phyloP scores from a whole-genome alignment of 2,329 filamentous ascomycete genomes.

The Phyllosticta citrichinensis region DNA sequence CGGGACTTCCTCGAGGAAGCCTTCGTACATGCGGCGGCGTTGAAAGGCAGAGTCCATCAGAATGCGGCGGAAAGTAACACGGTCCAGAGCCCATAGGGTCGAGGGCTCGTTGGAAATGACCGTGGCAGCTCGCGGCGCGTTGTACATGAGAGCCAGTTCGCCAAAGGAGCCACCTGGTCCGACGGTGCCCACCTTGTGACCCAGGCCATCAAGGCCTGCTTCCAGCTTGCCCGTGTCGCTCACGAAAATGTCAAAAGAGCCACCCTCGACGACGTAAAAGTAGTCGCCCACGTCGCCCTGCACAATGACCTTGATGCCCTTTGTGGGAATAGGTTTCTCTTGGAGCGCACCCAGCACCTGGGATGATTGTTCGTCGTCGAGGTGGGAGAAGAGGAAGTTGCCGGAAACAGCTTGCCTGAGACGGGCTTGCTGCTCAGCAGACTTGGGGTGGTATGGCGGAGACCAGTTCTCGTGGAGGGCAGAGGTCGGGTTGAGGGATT shows the following conservation, averaged over 20 bases:
- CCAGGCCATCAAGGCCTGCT: slow-evolving; percentile 71
- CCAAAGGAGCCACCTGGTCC: slow-evolving; percentile 89
- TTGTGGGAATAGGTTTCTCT: slow-evolving; percentile 90
- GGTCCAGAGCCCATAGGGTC: slow-evolving; percentile 88
- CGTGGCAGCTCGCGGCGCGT: slow-evolving; percentile 88
- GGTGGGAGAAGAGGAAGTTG: slow-evolving; percentile 89
- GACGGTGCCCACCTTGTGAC: slow-evolving; percentile 70
- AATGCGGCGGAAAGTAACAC: slow-evolving; percentile 92
- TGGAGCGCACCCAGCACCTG: slow-evolving; percentile 85
- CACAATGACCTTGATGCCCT: slow-evolving; percentile 81
- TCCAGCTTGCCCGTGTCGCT: slow-evolving; percentile 68
- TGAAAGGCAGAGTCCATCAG: slow-evolving; percentile 98
- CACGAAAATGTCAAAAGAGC: slow-evolving; percentile 84
- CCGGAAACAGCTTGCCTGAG: slow-evolving; percentile 71
- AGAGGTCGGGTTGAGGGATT: slow-evolving; percentile 83
- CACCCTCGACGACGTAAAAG: slow-evolving; percentile 94
- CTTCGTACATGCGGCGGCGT: slow-evolving; percentile 91
- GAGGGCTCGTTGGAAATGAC: slow-evolving; percentile 76
- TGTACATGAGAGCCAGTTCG: slow-evolving; percentile 97
- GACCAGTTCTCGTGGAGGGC: slow-evolving; percentile 82
- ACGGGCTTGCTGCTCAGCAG: slow-evolving; percentile 66
- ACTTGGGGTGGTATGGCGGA: slow-evolving; percentile 77
- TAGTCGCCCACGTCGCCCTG: slow-evolving; percentile 95
- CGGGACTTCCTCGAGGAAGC: slow-evolving; percentile 88
- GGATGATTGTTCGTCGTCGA: slow-evolving; percentile 84